Base-by-base conservation (phyloP, 2,329 filamentous ascomycete species). In the Fusarium torulosum region DNA sequence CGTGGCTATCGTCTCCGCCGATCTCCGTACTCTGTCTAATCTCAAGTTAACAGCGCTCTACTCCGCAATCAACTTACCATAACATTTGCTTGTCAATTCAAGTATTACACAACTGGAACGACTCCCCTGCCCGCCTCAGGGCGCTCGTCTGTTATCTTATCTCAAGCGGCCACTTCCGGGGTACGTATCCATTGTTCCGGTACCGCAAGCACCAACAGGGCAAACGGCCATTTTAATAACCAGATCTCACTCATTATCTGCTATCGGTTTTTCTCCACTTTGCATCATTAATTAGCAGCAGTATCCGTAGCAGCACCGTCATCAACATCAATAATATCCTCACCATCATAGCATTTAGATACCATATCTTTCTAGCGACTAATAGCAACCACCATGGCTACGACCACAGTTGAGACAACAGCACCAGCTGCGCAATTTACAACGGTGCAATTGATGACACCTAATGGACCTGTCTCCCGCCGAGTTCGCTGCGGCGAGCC, bases 371-470 rank as follows among this genome's bases (percentile, higher is more conserved):
- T 7, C 17, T 9, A 5, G 3, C 3, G 7, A 9, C 11, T 2
- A 2, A 20, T 0, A 25, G 4, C 2, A n/a, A 15, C 4, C 7
- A 33, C 1, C 4, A 59, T 59, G 54, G 8, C 43, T 25, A 52
- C 38, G 0, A 52, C 37, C 6, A 44, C 25, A 13, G 6, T 44
- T 3, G 29, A 59, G 3, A 19, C 20, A 2, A 15, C 29, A 13
- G 23, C 37, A 7, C 23, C 43, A 4, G 9, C n/a, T 19, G 15
- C 35, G 10, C 19, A 27, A 20, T 59, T 21, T 2, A 59, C 57
- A 33, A 59, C 57, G 2, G 53, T 59, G 5, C 57, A 59, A 23
- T 31, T 59, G 4, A 15, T 59, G 15, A 59, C 57, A 27, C 57
- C 57, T 0, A 9, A 59, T 31, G 57, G 57, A 2, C 53, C 31